A percentile compares a stretch with the other conserved stretches of the same genome.
phyloP scores from a whole-genome alignment of 306 rosid genomes.

The Heteromeles arbutifolia region DNA sequence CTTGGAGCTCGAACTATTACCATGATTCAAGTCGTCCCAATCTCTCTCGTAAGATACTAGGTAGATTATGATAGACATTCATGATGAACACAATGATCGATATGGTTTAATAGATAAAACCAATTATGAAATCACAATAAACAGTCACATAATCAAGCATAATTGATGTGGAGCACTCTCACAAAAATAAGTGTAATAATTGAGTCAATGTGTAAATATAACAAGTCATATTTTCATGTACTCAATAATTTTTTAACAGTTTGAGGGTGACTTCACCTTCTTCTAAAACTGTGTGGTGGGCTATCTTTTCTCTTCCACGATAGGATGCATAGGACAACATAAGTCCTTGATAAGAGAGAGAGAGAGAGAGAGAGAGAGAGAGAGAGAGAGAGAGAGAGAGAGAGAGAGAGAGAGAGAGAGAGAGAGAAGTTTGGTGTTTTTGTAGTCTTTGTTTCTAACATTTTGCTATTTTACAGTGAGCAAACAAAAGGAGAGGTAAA shows the following conservation, averaged over 20 bases:
- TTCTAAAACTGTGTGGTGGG: slow-evolving; percentile 67
- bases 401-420: slow-evolving; percentile 13
- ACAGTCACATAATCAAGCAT: too few species aligned
- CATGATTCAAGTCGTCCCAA: too few species aligned
- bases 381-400: slow-evolving; percentile 7
- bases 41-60: too few species aligned
- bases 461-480: slow-evolving; percentile 39
- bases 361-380: slow-evolving; percentile 31
- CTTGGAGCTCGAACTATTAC: too few species aligned
- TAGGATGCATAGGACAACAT: slow-evolving; percentile 44
- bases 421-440: slow-evolving; percentile 28
- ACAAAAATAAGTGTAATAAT: not conserved
- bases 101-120: not conserved
- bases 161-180: not conserved
- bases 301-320: slow-evolving; percentile 46
- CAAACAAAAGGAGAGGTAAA: slow-evolving; percentile 19
- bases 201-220: not conserved
- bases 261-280: slow-evolving; percentile 75
- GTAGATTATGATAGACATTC: not conserved
- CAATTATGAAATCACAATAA: too few species aligned
- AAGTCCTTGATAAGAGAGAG: slow-evolving; percentile 53
- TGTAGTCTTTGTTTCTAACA: slow-evolving; percentile 37
- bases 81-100: too few species aligned
- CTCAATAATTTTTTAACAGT: slow-evolving; percentile 9
- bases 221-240: not conserved